Evolutionary conservation across 2,329 filamentous ascomycete genomes (phyloP), one percentile per base, ranked within the genome.

Genomic region (Catunica adiposa): DNA sequence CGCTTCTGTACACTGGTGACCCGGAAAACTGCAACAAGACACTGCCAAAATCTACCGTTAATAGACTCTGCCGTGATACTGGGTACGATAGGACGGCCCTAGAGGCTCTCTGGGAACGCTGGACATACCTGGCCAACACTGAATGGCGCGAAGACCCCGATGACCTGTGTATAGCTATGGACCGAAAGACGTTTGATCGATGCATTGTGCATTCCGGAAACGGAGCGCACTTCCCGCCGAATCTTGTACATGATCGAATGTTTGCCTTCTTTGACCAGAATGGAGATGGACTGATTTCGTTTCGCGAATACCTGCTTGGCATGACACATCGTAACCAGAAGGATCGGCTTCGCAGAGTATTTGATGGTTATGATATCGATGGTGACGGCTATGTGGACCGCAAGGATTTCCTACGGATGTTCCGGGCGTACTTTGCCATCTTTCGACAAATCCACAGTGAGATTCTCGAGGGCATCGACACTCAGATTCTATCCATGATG

Each of bases 191-290:
- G 0, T 98, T 98, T 68, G 88, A 96, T 65, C 82, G 86, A 51
- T 94, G 89, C 62, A 81, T 97, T 59, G 83, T 94, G 6, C 87
- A 88, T 2, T 85, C 85, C n/a, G 86, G 84, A 14, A 84, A 84
- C n/a, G 79, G 81, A 57, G 79, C 83, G 31, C 83, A 88, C 56
- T 80, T 84, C 9, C 77, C 84, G 0, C 87, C 90, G 1, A 96
- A 94, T 65, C 78, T 95, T 14, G 86, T 98, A 58, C 92, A 94
- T 64, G 90, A 98, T 66, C 84, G 92, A 61, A 92, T 96, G 78
- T 98, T 97, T 69, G 80, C 86, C 53, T 96, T 96, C 67, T 98
- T 96, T 67, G 92, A 98, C 68, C 86, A 83, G 31, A 90, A 97
- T 66, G 77, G 80, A 44, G 88, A 98, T 65, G 86, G 85, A 22